These are phyloP conservation scores for Venturia carpophila DNA, from an alignment of 2,329 filamentous ascomycete species.

Conservation along the genomic window DNA sequence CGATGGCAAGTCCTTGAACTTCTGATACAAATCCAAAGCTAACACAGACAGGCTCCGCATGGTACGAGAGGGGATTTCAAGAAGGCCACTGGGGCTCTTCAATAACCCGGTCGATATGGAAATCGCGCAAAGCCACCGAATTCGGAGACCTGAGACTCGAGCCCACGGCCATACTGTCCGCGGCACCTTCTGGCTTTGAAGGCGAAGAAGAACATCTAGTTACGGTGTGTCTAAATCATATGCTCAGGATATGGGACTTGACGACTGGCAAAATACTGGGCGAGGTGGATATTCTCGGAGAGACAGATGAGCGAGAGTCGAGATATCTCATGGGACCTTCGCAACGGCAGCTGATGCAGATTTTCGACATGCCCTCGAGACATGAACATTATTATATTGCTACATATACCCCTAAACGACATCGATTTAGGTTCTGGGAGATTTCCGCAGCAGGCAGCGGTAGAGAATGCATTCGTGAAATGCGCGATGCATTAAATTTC, in stretches of 20 bases:
- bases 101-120: conserved; percentile 55
- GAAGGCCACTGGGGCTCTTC: conserved; percentile 65
- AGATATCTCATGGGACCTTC: conserved; percentile 67
- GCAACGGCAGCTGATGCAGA: conserved; percentile 66
- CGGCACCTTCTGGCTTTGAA: conserved; percentile 21
- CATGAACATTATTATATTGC: conserved; percentile 54
- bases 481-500: conserved; percentile 57
- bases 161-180: conserved; percentile 43
- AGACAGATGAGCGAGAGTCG: conserved; percentile 46
- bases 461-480: conserved; percentile 58
- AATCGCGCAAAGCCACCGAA: conserved; percentile 54
- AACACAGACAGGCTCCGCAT: conserved; percentile 31
- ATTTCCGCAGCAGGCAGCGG: conserved; percentile 53
- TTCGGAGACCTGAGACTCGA: conserved; percentile 57
- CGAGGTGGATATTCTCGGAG: conserved; percentile 69
- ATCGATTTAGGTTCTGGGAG: conserved; percentile 93
- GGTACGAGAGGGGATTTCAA: conserved; percentile 67
- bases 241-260: conserved; percentile 82
- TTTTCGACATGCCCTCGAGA: conserved; percentile 52
- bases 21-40: not conserved
- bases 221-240: conserved; percentile 83
- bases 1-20: conserved; percentile 19
- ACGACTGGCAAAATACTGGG: conserved; percentile 69
- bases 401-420: conserved; percentile 80
- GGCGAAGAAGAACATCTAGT: conserved; percentile 52